Evolutionary conservation across 176 grass and related monocot species (phyloP).

Genomic region (Tillandsia leiboldiana): DNA sequence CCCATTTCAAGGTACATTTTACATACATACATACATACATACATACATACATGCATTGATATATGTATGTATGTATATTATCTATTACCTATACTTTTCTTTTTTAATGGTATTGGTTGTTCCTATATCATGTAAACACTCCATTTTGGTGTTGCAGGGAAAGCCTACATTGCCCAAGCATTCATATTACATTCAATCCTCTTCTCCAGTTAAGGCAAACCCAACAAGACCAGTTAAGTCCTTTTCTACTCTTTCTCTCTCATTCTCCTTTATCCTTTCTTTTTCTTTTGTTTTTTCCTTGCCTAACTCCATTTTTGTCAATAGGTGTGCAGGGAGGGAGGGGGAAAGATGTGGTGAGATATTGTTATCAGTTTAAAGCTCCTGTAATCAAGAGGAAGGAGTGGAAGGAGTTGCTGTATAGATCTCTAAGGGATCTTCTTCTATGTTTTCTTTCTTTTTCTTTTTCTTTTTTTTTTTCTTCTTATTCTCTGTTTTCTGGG

Average conservation of each 20-base stretch:
- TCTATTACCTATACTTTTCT: background rate
- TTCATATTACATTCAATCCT: slow-evolving; percentile 44
- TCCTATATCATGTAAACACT: too few relatives aligned
- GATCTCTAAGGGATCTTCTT: slow-evolving; percentile 40
- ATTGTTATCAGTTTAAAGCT: slow-evolving; percentile 12
- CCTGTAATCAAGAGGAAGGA: slow-evolving; percentile 8
- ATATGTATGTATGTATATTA: too few relatives aligned
- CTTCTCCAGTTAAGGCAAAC: slow-evolving; percentile 34
- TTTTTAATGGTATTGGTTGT: background rate
- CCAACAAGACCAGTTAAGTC: slow-evolving; percentile 48
- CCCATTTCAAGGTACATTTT: slow-evolving; percentile 24
- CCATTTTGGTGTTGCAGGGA: slow-evolving; percentile 14
- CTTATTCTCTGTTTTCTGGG: slow-evolving; percentile 4
- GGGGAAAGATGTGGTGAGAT: slow-evolving; percentile 35
- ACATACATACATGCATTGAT: too few relatives aligned
- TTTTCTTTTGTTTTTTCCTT: background rate
- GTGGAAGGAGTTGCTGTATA: slow-evolving; percentile 3
- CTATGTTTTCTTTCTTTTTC: slow-evolving; percentile 9
- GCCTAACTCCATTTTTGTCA: background rate
- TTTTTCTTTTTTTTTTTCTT: background rate
- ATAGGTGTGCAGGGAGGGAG: slow-evolving; percentile 43
- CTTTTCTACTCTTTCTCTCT: slow-evolving; percentile 1
- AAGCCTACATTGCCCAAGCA: slow-evolving; percentile 25
- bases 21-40: too few relatives aligned
- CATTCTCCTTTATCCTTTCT: background rate